Base-by-base conservation (phyloP, 495 filamentous ascomycete species). In the Halenospora varia region DNA sequence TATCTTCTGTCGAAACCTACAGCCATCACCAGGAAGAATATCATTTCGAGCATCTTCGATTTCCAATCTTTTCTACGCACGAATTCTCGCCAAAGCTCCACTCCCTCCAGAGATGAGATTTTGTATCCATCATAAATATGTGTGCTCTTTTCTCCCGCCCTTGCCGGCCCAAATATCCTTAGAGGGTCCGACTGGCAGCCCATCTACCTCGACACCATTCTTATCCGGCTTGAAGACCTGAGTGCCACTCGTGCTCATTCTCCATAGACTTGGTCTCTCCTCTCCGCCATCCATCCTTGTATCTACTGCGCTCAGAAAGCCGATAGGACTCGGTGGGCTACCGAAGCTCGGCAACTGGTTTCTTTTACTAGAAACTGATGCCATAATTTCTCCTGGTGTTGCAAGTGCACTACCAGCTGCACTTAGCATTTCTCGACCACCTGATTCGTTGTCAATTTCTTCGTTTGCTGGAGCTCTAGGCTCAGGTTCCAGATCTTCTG, bases 121-220 rank as follows among this genome's bases (percentile, higher is more conserved):
- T n/a, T n/a, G n/a, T n/a, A n/a, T 35, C 13, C 29, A 35, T 60
- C 41, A 63, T 18, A 60, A 18, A 39, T 60, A 60, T 17, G 56
- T 50, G 49, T 46, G 55, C 25, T 59, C 61, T 48, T 50, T 35
- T 44, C 57, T 55, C 18, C 52, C 23, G 24, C 63, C 47, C n/a
- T 23, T 45, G 2, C 56, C 49, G 11, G n/a, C 19, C 63, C 63
- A 62, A 4, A 22, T 29, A 4, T 63, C 54, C 25, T 47, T 55
- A 15, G 46, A 23, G 35, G 58, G 61, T 6, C 64, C 64, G n/a
- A 55, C 64, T 25, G 64, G 64, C 39, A 66, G 25, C 23, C 57
- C 61, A 50, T 66, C 58, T 6, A 66, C 18, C 45, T 66, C 64
- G 1, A 66, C 42, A 0, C 61, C 64, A 29, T 64, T 58, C 25